phyloP scores from a whole-genome alignment of 352 stramenopile genomes.

The Phytophthora kernoviae region DNA sequence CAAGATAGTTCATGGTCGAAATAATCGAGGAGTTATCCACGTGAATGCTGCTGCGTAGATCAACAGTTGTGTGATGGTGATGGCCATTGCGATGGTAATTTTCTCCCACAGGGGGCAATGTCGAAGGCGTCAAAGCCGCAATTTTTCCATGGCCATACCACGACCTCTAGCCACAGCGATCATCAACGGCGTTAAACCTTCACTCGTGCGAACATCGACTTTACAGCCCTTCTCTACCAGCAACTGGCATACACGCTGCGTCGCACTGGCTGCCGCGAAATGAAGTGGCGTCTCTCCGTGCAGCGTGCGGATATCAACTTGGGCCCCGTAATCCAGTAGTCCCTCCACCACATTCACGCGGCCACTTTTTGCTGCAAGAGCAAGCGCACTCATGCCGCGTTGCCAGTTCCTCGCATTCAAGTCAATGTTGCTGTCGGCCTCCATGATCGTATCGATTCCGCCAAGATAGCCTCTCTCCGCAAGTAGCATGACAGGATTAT shows the following conservation, averaged over 20 bases:
- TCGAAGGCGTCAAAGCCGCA: conserved; percentile 25
- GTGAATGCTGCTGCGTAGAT: conserved; percentile 49
- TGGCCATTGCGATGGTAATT: conserved; percentile 10
- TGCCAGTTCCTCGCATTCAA: conserved; percentile 85
- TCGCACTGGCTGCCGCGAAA: conserved; percentile 74
- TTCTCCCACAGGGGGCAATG: conserved; percentile 19
- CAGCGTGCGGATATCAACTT: conserved; percentile 66
- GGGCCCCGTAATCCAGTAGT: conserved; percentile 80
- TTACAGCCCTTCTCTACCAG: conserved; percentile 74
- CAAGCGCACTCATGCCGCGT: conserved; percentile 73
- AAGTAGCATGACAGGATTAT: conserved; percentile 83
- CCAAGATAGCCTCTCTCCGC: conserved; percentile 72
- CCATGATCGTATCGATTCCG: conserved; percentile 77
- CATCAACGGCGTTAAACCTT: conserved; percentile 81
- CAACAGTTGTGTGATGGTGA: conserved; percentile 33
- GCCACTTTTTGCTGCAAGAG: conserved; percentile 72
- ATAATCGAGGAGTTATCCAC: conserved; percentile 63
- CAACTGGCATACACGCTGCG: conserved; percentile 63
- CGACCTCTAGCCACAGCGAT: conserved; percentile 63
- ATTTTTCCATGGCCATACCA: conserved; percentile 44
- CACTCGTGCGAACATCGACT: conserved; percentile 70
- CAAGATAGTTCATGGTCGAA: conserved; percentile 73
- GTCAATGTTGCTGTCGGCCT: conserved; percentile 69
- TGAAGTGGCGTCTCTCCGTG: conserved; percentile 79
- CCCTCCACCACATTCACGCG: conserved; percentile 76